Evolutionary conservation across 176 grass and related monocot species (phyloP).

Genomic region (Triticum monococcum): DNA sequence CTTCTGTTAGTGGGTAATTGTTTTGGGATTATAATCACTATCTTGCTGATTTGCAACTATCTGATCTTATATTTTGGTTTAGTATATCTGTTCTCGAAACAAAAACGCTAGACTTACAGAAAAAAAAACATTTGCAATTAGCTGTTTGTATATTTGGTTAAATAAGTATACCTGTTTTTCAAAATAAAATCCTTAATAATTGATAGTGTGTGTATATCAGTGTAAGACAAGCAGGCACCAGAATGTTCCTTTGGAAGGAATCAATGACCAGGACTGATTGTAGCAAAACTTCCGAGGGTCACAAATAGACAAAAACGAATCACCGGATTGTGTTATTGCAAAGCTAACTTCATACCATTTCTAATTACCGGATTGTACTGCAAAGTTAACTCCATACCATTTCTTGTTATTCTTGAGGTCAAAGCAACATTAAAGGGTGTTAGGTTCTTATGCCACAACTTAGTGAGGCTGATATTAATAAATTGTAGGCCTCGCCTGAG

Average conservation of each 20-base stretch:
- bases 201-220: neutral
- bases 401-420: constrained; percentile 24
- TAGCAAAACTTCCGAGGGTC: neutral
- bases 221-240: neutral
- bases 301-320: neutral
- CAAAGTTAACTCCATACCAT: neutral
- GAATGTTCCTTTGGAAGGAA: neutral
- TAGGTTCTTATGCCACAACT: constrained; percentile 6
- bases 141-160: neutral
- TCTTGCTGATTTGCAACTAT: neutral
- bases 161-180: neutral
- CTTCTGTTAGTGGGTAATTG: neutral
- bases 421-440: neutral
- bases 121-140: neutral
- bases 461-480: constrained; percentile 7
- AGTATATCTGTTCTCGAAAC: neutral
- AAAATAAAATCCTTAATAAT: neutral
- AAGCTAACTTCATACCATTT: neutral
- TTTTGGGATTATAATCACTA: neutral
- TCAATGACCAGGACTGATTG: neutral
- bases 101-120: too few relatives aligned
- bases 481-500: neutral
- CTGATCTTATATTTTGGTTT: neutral
- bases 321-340: neutral
- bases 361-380: neutral